Evolutionary conservation across 2,329 filamentous ascomycete genomes (phyloP), one percentile per base, ranked within the genome.

Genomic region (Trichoderma sp.): DNA sequence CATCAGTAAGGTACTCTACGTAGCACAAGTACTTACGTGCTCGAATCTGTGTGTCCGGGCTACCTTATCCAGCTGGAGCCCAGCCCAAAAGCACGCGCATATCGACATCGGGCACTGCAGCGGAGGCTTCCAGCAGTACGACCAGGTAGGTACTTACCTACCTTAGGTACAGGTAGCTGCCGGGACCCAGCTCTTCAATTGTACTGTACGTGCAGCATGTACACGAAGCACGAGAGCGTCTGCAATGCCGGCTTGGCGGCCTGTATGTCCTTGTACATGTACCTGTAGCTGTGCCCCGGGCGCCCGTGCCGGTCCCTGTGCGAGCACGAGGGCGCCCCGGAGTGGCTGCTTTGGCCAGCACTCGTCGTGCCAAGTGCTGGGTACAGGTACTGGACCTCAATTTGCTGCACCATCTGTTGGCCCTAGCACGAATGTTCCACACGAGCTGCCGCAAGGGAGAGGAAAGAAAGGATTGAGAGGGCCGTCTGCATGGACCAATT

Each of bases 91-190:
- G 45, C 57, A 60, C 57, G 45, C 57, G 57, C 57, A 60, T 60
- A 60, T 60, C 45, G 45, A 60, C 30, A 60, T 60, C 57, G 57
- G 56, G 39, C 21, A 34, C 57, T 60, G 45, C 57, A 60, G 57
- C 28, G 24, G 39, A 39, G 7, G 12, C 34, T 50, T 7, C 21
- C 50, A 50, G 44, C 30, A 34, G 21, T 24, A 24, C 21, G 21
- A 24, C 21, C 21, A 24, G 21, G 21, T 3, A 24, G n/a, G n/a
- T n/a, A n/a, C n/a, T n/a, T n/a, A n/a, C n/a, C n/a, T n/a, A n/a
- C n/a, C n/a, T n/a, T n/a, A n/a, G n/a, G n/a, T n/a, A n/a, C n/a
- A n/a, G n/a, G 26, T 58, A 58, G 21, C 21, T 2, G 21, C 21
- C 3, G 21, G 21, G 21, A 24, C 21, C 21, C 21, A 24, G 21